These are phyloP conservation scores for Exophiala xenobiotica DNA, from an alignment of 2,329 filamentous ascomycete species.

Conservation along the genomic window DNA sequence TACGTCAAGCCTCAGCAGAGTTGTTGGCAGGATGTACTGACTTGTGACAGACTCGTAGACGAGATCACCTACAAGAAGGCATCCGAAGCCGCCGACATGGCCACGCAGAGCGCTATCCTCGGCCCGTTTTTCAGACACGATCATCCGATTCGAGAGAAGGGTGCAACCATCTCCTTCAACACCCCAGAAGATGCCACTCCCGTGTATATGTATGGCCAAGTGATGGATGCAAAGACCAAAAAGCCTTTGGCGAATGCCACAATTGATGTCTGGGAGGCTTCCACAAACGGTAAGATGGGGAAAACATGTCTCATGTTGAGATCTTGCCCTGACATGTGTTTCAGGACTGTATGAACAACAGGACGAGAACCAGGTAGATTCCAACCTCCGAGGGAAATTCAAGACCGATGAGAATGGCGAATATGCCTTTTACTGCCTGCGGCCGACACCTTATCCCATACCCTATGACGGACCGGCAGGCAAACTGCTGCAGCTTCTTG, in stretches of 20 bases:
- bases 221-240: slow-evolving; percentile 59
- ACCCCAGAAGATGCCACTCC: slow-evolving; percentile 52
- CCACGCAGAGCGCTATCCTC: slow-evolving; percentile 75
- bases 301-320: neutral
- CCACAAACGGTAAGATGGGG: slow-evolving; percentile 61
- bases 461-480: slow-evolving; percentile 60
- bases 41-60: slow-evolving; percentile 60
- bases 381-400: slow-evolving; percentile 73
- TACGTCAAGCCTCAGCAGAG: slow-evolving; percentile 33
- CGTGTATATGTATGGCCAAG: slow-evolving; percentile 64
- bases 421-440: slow-evolving; percentile 62
- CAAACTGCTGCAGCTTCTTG: slow-evolving; percentile 57
- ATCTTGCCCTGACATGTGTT: neutral
- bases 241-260: slow-evolving; percentile 64
- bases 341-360: slow-evolving; percentile 68
- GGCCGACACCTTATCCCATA: slow-evolving; percentile 59
- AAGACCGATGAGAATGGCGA: slow-evolving; percentile 63
- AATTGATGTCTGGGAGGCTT: slow-evolving; percentile 78
- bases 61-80: slow-evolving; percentile 73
- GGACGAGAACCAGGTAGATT: slow-evolving; percentile 66
- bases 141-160: slow-evolving; percentile 68
- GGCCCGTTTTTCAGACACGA: slow-evolving; percentile 81
- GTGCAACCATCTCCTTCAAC: slow-evolving; percentile 62
- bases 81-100: slow-evolving; percentile 51
- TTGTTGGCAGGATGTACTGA: slow-evolving; percentile 8